phyloP scores from a whole-genome alignment of 768 basidiomycete genomes.

The Gloeophyllum trabeum region DNA sequence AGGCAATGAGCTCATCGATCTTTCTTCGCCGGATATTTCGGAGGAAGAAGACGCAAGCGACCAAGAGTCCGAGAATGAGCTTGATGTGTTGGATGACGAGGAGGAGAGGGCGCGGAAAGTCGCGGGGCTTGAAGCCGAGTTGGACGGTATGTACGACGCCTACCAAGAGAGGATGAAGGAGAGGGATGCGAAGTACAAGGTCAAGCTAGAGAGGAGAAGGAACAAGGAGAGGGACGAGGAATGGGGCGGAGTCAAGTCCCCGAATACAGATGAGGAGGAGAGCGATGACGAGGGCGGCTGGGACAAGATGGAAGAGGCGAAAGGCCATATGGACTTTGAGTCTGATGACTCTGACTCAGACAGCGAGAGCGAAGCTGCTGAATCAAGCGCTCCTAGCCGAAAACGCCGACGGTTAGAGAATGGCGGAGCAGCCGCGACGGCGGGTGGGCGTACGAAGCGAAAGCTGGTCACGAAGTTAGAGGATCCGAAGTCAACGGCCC shows the following conservation, averaged over 20 bases:
- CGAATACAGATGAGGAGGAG: slow-evolving; percentile 26
- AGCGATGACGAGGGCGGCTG: slow-evolving; percentile 51
- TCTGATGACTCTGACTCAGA: slow-evolving; percentile 48
- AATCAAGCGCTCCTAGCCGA: slow-evolving; percentile 25
- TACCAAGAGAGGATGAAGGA: slow-evolving; percentile 76
- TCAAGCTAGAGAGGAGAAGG: slow-evolving; percentile 63
- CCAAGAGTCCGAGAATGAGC: slow-evolving; percentile 27
- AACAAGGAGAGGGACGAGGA: slow-evolving; percentile 61
- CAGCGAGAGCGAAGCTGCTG: slow-evolving; percentile 32
- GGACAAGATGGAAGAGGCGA: slow-evolving; percentile 51
- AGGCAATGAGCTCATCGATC: slow-evolving; percentile 6
- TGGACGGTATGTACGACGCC: slow-evolving; percentile 82
- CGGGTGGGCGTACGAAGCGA: slow-evolving; percentile 36
- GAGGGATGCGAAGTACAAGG: slow-evolving; percentile 80
- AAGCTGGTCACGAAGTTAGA: slow-evolving; percentile 40
- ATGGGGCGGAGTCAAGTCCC: slow-evolving; percentile 41
- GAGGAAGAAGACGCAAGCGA: slow-evolving; percentile 32
- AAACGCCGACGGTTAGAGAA: slow-evolving; percentile 18
- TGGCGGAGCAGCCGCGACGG: too few species aligned
- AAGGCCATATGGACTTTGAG: slow-evolving; percentile 28
- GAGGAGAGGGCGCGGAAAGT: slow-evolving; percentile 62
- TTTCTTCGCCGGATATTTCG: slow-evolving; percentile 28
- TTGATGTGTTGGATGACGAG: slow-evolving; percentile 43
- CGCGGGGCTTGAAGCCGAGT: slow-evolving; percentile 62
- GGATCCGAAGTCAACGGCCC: slow-evolving; percentile 19